Conservation (phyloP, 257 asterid genomes). For the Linderniella brevidens region DNA sequence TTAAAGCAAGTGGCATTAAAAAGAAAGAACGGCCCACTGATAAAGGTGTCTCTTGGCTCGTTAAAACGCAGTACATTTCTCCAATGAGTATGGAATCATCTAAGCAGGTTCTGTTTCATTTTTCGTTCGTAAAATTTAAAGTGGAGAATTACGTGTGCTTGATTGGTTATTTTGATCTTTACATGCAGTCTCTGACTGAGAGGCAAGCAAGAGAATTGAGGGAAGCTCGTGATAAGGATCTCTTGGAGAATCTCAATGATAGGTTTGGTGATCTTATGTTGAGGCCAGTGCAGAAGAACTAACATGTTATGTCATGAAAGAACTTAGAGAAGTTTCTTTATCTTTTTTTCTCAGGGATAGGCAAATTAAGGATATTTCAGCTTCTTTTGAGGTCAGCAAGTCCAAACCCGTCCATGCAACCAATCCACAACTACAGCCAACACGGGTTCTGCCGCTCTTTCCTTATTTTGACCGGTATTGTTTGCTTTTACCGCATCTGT, state of each 20-base stretch:
- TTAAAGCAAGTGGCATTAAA: slow-evolving; percentile 72
- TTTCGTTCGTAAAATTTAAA: slow-evolving; percentile 1
- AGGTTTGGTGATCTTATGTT: slow-evolving; percentile 39
- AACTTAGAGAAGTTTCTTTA: background rate
- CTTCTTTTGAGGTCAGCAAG: slow-evolving; percentile 76
- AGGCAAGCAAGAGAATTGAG: slow-evolving; percentile 87
- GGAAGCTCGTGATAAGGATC: slow-evolving; percentile 48
- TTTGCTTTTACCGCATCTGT: slow-evolving; percentile 9
- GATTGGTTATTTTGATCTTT: slow-evolving; percentile 3
- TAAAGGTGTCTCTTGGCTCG: slow-evolving; percentile 95
- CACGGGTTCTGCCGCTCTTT: slow-evolving; percentile 58
- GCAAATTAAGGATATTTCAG: slow-evolving; percentile 53
- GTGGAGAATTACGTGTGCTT: background rate
- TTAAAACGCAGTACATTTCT: slow-evolving; percentile 90
- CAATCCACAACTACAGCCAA: slow-evolving; percentile 45
- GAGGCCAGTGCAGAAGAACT: slow-evolving; percentile 8
- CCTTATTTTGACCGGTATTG: slow-evolving; percentile 75
- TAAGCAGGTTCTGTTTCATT: slow-evolving; percentile 46
- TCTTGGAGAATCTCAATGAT: slow-evolving; percentile 71
- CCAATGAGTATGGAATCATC: slow-evolving; percentile 78
- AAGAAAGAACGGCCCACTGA: slow-evolving; percentile 93
- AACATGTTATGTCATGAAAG: slow-evolving; percentile 3
- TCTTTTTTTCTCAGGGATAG: slow-evolving; percentile 39
- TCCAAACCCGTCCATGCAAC: slow-evolving; percentile 65
- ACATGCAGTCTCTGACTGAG: slow-evolving; percentile 65